Evolutionary conservation across 2,329 filamentous ascomycete species (phyloP), one percentile per base, ranked within the genome.

Genomic region (Neoscytalidium dimidiatum): DNA sequence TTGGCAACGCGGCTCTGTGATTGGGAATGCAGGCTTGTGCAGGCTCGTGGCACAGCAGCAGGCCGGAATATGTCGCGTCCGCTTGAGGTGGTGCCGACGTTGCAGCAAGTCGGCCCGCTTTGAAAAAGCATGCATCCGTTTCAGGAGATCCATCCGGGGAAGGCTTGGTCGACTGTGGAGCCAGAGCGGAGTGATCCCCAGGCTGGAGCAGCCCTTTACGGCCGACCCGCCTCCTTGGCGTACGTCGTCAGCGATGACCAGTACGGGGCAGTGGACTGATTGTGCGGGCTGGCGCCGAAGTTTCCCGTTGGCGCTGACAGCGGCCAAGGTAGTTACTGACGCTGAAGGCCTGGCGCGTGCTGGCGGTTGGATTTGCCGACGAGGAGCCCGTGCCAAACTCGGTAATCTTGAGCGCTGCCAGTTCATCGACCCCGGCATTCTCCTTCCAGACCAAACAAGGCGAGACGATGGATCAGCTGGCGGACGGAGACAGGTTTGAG

Each of bases 131-230:
- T 46, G 56, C 13, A 29, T 31, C 56, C 56, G 56, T 19, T 46
- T 60, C 41, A 60, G 41, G 56, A 60, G 56, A 60, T 60, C 56
- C 28, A 41, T 60, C 56, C 56, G 56, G 56, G 56, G 56, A 44
- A 58, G 38, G 53, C 53, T 23, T 14, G 21, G 31, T 21, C 23
- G 19, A 14, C 11, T 60, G 56, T 60, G 56, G 56, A 60, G 56
- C 28, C 56, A 44, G 19, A 23, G 56, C 56, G 56, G 56, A 60
- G 56, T 44, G 56, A 60, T 60, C 56, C 56, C 56, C 56, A 46
- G 41, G 17, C 56, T 31, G 26, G 26, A 33, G 56, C 56, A 46
- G n/a, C 28, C 8, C 33, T 17, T 44, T 60, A 19, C 29, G 56
- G 41, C 56, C 56, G 28, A 17, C 41, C 26, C 56, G 38, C 21